Conservation (phyloP, 176 grass and related monocot species). For the Areca catechu region DNA sequence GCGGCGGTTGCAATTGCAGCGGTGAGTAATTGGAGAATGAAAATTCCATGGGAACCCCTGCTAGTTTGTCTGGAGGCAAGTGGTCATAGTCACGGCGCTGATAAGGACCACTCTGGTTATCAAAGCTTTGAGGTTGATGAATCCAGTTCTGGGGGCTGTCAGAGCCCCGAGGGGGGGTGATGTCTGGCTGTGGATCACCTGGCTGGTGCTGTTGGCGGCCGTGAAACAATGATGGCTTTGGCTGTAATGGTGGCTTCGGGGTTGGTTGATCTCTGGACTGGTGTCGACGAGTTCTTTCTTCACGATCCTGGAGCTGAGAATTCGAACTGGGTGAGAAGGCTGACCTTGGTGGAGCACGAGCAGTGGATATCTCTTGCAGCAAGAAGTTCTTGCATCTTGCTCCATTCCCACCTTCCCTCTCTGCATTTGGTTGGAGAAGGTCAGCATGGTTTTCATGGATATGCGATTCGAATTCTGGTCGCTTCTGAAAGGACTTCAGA, state of each 20-base stretch:
- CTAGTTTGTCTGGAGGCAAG: not conserved
- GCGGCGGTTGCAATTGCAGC: constrained; percentile 1
- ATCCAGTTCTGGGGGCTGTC: constrained; percentile 8
- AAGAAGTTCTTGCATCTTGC: constrained; percentile 12
- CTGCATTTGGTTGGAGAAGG: constrained; percentile 6
- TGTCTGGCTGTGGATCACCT: constrained; percentile 9
- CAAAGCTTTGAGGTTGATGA: constrained; percentile 11
- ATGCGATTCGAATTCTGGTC: constrained; percentile 64
- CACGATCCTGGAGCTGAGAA: constrained; percentile 14
- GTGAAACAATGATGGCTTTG: not conserved
- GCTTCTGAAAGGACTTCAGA: constrained; percentile 89
- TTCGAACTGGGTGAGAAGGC: constrained; percentile 8
- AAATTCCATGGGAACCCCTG: not conserved
- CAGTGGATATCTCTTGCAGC: constrained; percentile 14
- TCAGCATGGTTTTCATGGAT: constrained; percentile 33
- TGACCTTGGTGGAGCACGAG: constrained; percentile 8
- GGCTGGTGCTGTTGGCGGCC: constrained; percentile 5
- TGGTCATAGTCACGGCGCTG: constrained; percentile 3
- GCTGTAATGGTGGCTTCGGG: not conserved
- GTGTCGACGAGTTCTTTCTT: constrained; percentile 1
- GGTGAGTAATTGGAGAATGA: constrained; percentile 3
- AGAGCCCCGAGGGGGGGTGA: not conserved
- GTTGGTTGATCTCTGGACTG: constrained; percentile 8
- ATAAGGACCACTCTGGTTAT: not conserved
- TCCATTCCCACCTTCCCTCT: constrained; percentile 9